Base-by-base conservation (phyloP, 2,329 filamentous ascomycete genomes). In the Chrysosphaeria jannelii region DNA sequence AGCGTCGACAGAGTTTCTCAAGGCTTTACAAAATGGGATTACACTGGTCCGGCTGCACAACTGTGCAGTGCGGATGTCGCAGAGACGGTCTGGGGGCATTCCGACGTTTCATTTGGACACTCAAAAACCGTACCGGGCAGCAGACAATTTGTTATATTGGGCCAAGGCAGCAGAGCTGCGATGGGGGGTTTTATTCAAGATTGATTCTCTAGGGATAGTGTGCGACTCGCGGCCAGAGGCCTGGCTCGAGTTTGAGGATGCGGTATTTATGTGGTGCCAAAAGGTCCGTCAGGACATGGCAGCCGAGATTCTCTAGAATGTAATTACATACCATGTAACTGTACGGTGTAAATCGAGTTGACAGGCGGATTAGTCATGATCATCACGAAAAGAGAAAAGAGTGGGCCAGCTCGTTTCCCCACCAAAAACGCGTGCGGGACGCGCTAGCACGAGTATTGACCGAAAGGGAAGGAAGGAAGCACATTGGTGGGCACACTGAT, bases 81-180 rank as follows among this genome's bases (percentile, higher is more conserved):
- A 69, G 38, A 59, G 75, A 14, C 72, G 71, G 6, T 93, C 93
- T 39, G 78, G 79, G 24, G 62, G 74, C 30, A 91, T 97, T 38
- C 76, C 75, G 27, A 58, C 59, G 7, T 91, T 70, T 42, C 85
- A 93, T 41, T 67, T 65, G n/a, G 78, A 97, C 42, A 81, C 85
- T 7, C 67, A 64, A 29, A 93, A 93, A 45, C 85, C 85, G 0
- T 97, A 97, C 42, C 69, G 85, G 23, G 68, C 68, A 30, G 76
- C 79, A 3, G 85, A 97, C 35, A 97, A 97, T 41, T 53, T 97
- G 30, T 63, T 78, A 19, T 97, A 71, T 50, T 97, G 85, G 81
- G 60, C 72, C 44, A 97, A 97, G 48, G 85, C 81, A 2, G 78
- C 79, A 6, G 79, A 97, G 46, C 53, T 93, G 28, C 64, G 85